phyloP scores from a whole-genome alignment of 1,139 yeast genomes.

The Lodderomyces jiufengensis region DNA sequence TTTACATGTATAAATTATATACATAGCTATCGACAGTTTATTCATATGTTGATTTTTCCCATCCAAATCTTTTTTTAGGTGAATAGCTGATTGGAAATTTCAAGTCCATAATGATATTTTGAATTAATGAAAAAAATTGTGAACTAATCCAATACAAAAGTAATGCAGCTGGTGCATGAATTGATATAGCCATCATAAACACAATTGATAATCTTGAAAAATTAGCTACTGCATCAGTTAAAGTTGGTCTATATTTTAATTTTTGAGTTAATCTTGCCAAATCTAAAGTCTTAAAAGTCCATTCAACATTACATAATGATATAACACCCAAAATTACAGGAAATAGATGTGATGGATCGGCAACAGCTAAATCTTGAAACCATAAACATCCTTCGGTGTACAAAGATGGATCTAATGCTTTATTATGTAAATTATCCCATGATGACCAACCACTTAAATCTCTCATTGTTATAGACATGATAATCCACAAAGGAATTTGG shows the following conservation, averaged over 20 bases:
- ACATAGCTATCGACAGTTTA: no score
- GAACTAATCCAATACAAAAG: constrained; percentile 86
- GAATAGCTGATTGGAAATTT: constrained; percentile 57
- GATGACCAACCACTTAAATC: constrained; percentile 72
- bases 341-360: constrained; percentile 61
- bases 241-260: constrained; percentile 50
- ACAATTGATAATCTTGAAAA: constrained; percentile 72
- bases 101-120: constrained; percentile 69
- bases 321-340: constrained; percentile 72
- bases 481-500: constrained; percentile 87
- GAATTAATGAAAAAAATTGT: constrained; percentile 68
- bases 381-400: constrained; percentile 56
- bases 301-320: constrained; percentile 75
- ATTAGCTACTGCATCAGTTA: constrained; percentile 59
- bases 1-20: no score
- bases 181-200: constrained; percentile 76
- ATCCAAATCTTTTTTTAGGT: constrained; percentile 33
- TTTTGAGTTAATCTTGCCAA: constrained; percentile 40
- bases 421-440: constrained; percentile 42
- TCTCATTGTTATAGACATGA: constrained; percentile 72
- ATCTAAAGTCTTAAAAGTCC: constrained; percentile 58
- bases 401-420: constrained; percentile 54
- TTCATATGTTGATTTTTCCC: not conserved
- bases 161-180: constrained; percentile 82
- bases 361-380: constrained; percentile 55